phyloP scores from a whole-genome alignment of 768 basidiomycete species.

The Kwoniella bestiolae region DNA sequence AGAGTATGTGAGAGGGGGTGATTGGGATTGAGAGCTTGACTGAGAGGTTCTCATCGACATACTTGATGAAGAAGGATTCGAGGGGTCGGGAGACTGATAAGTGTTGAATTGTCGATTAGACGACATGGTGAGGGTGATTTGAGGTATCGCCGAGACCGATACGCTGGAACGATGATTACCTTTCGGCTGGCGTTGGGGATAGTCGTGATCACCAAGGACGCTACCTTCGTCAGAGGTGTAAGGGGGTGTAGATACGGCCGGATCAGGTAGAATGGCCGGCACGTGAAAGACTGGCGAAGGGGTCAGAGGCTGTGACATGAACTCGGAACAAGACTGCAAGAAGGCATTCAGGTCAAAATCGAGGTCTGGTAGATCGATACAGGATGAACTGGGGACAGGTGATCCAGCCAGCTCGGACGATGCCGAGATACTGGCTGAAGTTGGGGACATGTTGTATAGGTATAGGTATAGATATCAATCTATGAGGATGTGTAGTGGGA shows the following conservation, averaged over 20 bases:
- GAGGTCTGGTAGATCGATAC: slow-evolving; percentile 7
- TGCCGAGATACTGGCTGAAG: not conserved
- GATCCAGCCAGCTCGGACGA: not conserved
- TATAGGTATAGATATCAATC: no score
- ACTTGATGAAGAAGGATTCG: slow-evolving; percentile 8
- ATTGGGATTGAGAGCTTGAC: slow-evolving; percentile 11
- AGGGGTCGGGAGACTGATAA: not conserved
- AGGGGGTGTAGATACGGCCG: slow-evolving; percentile 18
- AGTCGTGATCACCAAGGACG: slow-evolving; percentile 1
- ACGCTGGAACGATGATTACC: not conserved
- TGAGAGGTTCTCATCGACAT: not conserved
- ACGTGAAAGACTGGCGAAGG: slow-evolving; percentile 19
- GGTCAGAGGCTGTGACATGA: slow-evolving; percentile 28
- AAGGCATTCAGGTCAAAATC: slow-evolving; percentile 19
- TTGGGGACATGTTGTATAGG: not conserved
- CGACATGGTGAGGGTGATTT: not conserved
- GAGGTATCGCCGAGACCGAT: not conserved
- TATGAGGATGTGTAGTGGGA: no score
- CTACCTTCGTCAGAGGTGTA: slow-evolving; percentile 25
- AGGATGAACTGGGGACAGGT: slow-evolving; percentile 8
- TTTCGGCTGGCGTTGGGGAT: not conserved
- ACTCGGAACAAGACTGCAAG: slow-evolving; percentile 22
- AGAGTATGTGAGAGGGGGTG: slow-evolving; percentile 7
- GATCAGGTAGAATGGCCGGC: slow-evolving; percentile 16
- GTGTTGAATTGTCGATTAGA: slow-evolving; percentile 1